Percentiles rank a stretch among this genome's conserved stretches.
These are phyloP conservation scores for Parathielavia appendiculata DNA, from an alignment of 495 filamentous ascomycete species.

Conservation along the genomic window DNA sequence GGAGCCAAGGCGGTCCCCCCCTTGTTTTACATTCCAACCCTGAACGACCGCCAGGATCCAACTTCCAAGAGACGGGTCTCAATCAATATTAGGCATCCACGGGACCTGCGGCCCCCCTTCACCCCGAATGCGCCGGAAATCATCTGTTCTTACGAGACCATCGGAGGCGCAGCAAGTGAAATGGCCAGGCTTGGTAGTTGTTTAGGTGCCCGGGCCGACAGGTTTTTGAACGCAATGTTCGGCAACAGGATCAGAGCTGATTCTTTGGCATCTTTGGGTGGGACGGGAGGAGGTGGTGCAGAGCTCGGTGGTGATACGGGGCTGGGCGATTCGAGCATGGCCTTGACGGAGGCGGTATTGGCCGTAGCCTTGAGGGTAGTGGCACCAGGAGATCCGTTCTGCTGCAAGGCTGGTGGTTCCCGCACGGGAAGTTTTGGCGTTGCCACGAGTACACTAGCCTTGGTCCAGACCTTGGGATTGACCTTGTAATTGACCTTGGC, in stretches of 20 bases:
- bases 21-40: too few species aligned
- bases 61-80: too few species aligned
- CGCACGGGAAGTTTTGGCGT: background rate
- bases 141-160: too few species aligned
- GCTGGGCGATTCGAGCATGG: background rate
- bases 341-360: background rate
- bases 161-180: too few species aligned
- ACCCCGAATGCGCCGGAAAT: too few species aligned
- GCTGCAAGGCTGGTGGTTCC: background rate
- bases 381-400: background rate
- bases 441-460: conserved; percentile 9
- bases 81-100: background rate
- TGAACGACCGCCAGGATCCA: too few species aligned
- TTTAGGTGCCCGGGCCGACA: background rate
- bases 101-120: too few species aligned
- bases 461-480: conserved; percentile 7
- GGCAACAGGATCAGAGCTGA: background rate
- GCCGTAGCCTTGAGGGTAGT: background rate
- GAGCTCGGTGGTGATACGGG: background rate
- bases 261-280: background rate
- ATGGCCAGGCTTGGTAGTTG: background rate
- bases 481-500: background rate
- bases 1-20: too few species aligned
- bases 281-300: background rate
- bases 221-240: background rate